Evolutionary conservation across 176 grass and related monocot species (phyloP).

Genomic region (Melocanna baccifera): DNA sequence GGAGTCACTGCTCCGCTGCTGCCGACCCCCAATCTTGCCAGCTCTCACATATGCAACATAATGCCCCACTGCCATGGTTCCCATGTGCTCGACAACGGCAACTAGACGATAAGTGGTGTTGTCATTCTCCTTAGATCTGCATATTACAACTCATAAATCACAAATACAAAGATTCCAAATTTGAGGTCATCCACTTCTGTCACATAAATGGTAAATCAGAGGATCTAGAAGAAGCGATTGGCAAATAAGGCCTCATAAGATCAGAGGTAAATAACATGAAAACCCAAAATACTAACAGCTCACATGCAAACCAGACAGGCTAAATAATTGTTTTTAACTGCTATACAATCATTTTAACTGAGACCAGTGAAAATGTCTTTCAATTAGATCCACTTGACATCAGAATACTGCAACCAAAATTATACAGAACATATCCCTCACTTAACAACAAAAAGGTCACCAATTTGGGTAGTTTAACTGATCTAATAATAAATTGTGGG

Average conservation of each 20-base stretch:
- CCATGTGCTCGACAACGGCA: constrained; percentile 75
- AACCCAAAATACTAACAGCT: not conserved
- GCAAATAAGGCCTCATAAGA: not conserved
- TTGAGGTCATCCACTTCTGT: not conserved
- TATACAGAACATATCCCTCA: constrained; percentile 7
- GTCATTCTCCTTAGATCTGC: constrained; percentile 60
- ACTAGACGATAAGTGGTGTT: constrained; percentile 58
- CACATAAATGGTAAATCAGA: not conserved
- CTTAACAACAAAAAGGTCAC: not conserved
- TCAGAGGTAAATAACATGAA: constrained; percentile 1
- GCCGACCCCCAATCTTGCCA: constrained; percentile 39
- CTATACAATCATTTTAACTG: not conserved
- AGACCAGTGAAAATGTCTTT: not conserved
- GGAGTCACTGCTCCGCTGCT: constrained; percentile 12
- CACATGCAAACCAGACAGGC: not conserved
- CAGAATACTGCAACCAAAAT: not conserved
- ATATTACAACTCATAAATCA: constrained; percentile 16
- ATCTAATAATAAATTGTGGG: not conserved
- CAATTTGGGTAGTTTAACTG: not conserved
- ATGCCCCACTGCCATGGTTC: constrained; percentile 68
- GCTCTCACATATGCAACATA: constrained; percentile 76
- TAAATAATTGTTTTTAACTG: not conserved
- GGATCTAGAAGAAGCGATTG: not conserved
- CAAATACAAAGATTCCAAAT: not conserved
- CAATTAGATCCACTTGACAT: not conserved